Percentiles rank a stretch among this genome's conserved stretches.
These are phyloP conservation scores for Aspergillus sp. DNA, from an alignment of 2,329 filamentous ascomycete genomes.

Conservation along the genomic window DNA sequence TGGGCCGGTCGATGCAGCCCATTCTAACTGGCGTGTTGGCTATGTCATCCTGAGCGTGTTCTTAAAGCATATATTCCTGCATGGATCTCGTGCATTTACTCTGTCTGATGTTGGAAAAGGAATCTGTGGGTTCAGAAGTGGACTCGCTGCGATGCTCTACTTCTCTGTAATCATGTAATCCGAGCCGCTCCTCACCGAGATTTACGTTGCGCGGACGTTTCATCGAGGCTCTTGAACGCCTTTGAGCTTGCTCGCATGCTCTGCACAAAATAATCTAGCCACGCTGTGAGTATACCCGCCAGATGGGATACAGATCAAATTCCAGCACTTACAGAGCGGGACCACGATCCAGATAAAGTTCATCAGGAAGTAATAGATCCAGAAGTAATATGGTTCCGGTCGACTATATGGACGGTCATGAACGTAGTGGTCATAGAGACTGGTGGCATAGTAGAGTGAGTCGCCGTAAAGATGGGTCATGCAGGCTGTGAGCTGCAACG, in stretches of 20 bases:
- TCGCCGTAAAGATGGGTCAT: constrained; percentile 66
- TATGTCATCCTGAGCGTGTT: background rate
- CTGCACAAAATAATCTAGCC: constrained; percentile 31
- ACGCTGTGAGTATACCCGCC: background rate
- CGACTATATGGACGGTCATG: constrained; percentile 57
- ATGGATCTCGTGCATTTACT: background rate
- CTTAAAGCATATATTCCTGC: background rate
- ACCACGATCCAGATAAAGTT: constrained; percentile 67
- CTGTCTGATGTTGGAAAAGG: background rate
- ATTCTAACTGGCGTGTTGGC: background rate
- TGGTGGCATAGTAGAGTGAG: constrained; percentile 63
- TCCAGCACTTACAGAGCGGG: constrained; percentile 51
- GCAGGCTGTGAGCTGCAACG: constrained; percentile 60
- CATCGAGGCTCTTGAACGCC: constrained; percentile 26
- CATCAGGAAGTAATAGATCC: constrained; percentile 66
- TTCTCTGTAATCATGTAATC: background rate
- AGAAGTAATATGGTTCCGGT: constrained; percentile 64
- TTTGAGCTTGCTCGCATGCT: constrained; percentile 32
- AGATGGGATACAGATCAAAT: background rate
- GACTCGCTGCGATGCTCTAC: background rate
- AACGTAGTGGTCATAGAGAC: constrained; percentile 59
- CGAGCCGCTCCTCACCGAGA: constrained; percentile 17
- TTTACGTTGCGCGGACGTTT: constrained; percentile 24
- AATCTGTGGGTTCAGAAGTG: background rate
- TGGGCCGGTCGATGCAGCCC: background rate